Evolutionary conservation across 2,329 filamentous ascomycete species (phyloP).

Genomic region (Paradendryphiella salina): DNA sequence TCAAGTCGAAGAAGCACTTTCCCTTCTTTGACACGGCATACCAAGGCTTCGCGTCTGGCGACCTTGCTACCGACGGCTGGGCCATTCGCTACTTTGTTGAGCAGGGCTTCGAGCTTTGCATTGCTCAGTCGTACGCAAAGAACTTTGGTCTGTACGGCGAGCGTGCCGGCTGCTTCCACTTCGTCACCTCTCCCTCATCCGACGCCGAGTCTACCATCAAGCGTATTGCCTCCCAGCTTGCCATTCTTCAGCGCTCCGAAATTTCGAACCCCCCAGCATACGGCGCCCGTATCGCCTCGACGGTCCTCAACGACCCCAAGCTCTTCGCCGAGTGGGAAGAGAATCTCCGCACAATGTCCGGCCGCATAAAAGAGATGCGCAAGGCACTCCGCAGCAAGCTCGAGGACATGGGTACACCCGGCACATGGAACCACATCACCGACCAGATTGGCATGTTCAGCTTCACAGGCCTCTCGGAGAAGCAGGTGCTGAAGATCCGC

Average conservation of each 20-base stretch:
- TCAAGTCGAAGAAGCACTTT: conserved; percentile 81
- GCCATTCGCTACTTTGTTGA: conserved; percentile 94
- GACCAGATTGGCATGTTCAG: conserved; percentile 99
- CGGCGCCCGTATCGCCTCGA: conserved; percentile 83
- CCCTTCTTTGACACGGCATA: conserved; percentile 99
- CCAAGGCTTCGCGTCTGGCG: conserved; percentile 94
- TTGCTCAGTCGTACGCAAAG: conserved; percentile 60
- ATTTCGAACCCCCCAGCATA: conserved; percentile 97
- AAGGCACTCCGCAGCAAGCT: conserved; percentile 75
- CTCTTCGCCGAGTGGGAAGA: conserved; percentile 92
- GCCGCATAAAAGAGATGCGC: conserved; percentile 92
- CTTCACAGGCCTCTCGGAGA: conserved; percentile 78
- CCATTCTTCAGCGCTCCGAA: conserved; percentile 93
- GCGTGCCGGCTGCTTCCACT: conserved; percentile 94
- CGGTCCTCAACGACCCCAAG: conserved; percentile 77
- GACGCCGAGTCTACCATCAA: conserved; percentile 63
- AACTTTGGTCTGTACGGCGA: conserved; percentile 87
- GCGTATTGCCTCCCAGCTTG: conserved; percentile 82
- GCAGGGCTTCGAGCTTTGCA: conserved; percentile 73
- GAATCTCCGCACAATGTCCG: conserved; percentile 90
- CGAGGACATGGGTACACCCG: conserved; percentile 82
- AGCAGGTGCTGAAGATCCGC: conserved; percentile 72
- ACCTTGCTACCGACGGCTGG: conserved; percentile 81
- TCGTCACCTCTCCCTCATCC: conserved; percentile 73
- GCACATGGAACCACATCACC: conserved; percentile 95